Conservation (phyloP, 495 filamentous ascomycete species). For the Penicillium longicatenatum region DNA sequence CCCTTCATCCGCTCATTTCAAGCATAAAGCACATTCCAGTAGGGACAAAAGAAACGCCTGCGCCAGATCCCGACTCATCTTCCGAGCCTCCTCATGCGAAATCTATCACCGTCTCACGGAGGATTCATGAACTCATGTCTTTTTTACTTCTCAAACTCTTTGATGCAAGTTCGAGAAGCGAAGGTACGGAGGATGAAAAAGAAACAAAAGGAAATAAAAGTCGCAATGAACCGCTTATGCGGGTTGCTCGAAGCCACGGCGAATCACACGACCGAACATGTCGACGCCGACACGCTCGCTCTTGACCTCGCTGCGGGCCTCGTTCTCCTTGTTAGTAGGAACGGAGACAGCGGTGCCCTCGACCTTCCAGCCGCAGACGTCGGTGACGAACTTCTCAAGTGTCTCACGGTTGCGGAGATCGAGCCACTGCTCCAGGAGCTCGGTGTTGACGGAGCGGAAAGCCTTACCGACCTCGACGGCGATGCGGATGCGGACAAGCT, state of each 20-base stretch:
- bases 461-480: slow-evolving; percentile 86
- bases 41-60: slow-evolving; percentile 32
- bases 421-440: slow-evolving; percentile 83
- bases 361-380: slow-evolving; percentile 87
- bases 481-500: slow-evolving; percentile 89
- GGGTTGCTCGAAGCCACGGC: slow-evolving; percentile 88
- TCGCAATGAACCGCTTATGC: slow-evolving; percentile 46
- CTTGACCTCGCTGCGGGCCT: slow-evolving; percentile 94
- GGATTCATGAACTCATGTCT: slow-evolving; percentile 39
- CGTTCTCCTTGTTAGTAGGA: slow-evolving; percentile 95
- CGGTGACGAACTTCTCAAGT: slow-evolving; percentile 77
- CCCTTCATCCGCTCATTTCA: slow-evolving; percentile 22
- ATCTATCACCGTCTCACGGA: slow-evolving; percentile 34
- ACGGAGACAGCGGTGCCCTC: slow-evolving; percentile 67
- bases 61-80: slow-evolving; percentile 38
- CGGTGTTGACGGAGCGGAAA: slow-evolving; percentile 76
- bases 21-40: slow-evolving; percentile 27
- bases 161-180: slow-evolving; percentile 3
- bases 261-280: slow-evolving; percentile 87
- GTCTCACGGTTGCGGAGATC: slow-evolving; percentile 69
- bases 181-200: slow-evolving; percentile 23
- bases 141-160: slow-evolving; percentile 17
- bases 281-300: slow-evolving; percentile 79
- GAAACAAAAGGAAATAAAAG: slow-evolving; percentile 14
- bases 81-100: slow-evolving; percentile 36